Evolutionary conservation across 2,329 filamentous ascomycete species (phyloP).

Genomic region (Allantophomopsis lycopodina): DNA sequence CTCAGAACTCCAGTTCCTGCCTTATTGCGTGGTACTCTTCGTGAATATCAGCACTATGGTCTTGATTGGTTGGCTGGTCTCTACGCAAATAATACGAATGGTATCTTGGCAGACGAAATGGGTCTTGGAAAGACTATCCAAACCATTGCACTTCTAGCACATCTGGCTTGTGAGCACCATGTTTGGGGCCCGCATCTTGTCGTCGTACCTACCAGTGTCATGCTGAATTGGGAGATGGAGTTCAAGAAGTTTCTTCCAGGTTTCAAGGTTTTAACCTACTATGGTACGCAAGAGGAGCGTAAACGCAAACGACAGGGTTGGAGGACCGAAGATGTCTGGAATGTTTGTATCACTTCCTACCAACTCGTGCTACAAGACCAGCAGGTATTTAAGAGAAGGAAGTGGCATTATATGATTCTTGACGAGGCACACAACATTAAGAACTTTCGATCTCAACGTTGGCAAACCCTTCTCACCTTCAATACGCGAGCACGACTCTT

Average conservation of each 20-base stretch:
- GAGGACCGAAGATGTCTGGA: conserved; percentile 89
- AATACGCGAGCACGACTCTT: conserved; percentile 79
- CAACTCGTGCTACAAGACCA: conserved; percentile 91
- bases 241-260: conserved; percentile 99
- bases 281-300: conserved; percentile 84
- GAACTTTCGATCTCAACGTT: conserved; percentile 94
- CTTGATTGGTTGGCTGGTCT: conserved; percentile 92
- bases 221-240: conserved; percentile 99
- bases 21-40: conserved; percentile 72
- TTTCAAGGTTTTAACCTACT: conserved; percentile 96
- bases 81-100: conserved; percentile 86
- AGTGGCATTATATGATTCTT: conserved; percentile 96
- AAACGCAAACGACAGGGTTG: conserved; percentile 84
- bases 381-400: conserved; percentile 79
- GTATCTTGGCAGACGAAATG: conserved; percentile 97
- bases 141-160: conserved; percentile 85
- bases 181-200: conserved; percentile 95
- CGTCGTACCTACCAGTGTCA: conserved; percentile 93
- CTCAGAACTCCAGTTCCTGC: conserved; percentile 64
- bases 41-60: conserved; percentile 95
- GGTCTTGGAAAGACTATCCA: conserved; percentile 97
- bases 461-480: conserved; percentile 90
- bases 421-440: conserved; percentile 99
- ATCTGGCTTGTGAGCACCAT: conserved; percentile 78
- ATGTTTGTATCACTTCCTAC: conserved; percentile 96